phyloP scores from a whole-genome alignment of 345 rosid genomes.

The Excoecaria cochinchinensis region DNA sequence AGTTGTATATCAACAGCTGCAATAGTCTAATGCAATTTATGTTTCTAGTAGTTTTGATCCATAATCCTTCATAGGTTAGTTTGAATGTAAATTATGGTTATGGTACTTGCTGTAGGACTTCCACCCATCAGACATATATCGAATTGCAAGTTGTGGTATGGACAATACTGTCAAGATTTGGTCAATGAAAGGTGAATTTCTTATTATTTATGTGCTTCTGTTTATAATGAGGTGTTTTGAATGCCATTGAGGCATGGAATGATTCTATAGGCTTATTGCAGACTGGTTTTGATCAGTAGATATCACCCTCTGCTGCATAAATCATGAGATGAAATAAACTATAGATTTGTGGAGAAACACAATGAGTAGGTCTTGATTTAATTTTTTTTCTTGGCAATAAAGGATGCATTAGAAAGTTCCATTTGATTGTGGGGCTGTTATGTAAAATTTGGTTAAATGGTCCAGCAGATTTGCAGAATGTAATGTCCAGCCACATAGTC shows the following conservation, averaged over 20 bases:
- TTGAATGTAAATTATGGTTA: background rate
- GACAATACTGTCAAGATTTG: slow-evolving; percentile 91
- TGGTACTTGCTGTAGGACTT: slow-evolving; percentile 61
- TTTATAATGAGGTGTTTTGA: background rate
- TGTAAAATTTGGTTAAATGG: background rate
- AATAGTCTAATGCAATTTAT: background rate
- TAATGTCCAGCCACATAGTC: background rate
- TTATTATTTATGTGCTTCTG: background rate
- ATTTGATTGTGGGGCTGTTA: background rate
- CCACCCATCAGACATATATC: slow-evolving; percentile 82
- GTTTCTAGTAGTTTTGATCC: no score
- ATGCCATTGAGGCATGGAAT: background rate
- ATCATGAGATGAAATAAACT: background rate
- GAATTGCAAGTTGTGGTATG: slow-evolving; percentile 97
- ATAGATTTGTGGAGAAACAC: background rate
- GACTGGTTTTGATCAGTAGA: background rate
- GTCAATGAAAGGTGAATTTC: slow-evolving; percentile 86
- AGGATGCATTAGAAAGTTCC: background rate
- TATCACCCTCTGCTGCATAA: no score
- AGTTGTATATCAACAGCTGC: background rate
- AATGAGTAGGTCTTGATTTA: background rate
- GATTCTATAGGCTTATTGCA: background rate
- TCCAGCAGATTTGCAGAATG: background rate
- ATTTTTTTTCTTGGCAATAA: background rate
- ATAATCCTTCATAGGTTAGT: background rate